These are phyloP conservation scores for Capsicum chinense DNA, from an alignment of 257 asterid species.

Conservation along the genomic window DNA sequence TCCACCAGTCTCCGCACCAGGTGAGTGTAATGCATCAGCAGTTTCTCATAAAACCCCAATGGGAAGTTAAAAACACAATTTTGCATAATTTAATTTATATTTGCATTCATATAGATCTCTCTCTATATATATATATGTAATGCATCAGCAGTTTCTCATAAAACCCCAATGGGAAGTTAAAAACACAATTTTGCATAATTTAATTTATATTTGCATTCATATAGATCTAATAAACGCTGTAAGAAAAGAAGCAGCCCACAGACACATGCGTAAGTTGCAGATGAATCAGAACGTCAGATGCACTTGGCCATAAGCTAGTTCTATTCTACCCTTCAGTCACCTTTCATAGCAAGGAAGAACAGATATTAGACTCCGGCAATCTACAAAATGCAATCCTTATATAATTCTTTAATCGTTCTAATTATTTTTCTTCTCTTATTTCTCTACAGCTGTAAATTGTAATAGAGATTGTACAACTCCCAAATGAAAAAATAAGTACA, in stretches of 20 bases:
- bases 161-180: neutral
- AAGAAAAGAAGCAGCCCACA: constrained; percentile 4
- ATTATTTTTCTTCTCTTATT: constrained; percentile 12
- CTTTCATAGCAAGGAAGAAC: neutral
- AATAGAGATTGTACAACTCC: neutral
- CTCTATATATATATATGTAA: too few relatives aligned
- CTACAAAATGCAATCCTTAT: neutral
- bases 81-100: constrained; percentile 11
- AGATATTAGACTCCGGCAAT: neutral
- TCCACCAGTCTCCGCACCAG: too few relatives aligned
- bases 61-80: neutral
- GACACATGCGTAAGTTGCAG: neutral
- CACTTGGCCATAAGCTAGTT: constrained; percentile 7
- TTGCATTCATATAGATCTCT: constrained; percentile 9
- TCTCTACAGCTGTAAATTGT: constrained; percentile 10
- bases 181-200: neutral
- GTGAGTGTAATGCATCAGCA: too few relatives aligned
- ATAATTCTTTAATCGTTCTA: neutral
- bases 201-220: constrained; percentile 7
- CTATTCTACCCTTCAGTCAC: neutral
- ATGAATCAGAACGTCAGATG: neutral
- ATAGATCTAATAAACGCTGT: constrained; percentile 3
- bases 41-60: neutral
- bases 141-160: neutral
- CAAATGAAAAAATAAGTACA: constrained; percentile 1